These are phyloP conservation scores for Microcyclosporella mali DNA, from an alignment of 2,329 filamentous ascomycete species.

Conservation along the genomic window DNA sequence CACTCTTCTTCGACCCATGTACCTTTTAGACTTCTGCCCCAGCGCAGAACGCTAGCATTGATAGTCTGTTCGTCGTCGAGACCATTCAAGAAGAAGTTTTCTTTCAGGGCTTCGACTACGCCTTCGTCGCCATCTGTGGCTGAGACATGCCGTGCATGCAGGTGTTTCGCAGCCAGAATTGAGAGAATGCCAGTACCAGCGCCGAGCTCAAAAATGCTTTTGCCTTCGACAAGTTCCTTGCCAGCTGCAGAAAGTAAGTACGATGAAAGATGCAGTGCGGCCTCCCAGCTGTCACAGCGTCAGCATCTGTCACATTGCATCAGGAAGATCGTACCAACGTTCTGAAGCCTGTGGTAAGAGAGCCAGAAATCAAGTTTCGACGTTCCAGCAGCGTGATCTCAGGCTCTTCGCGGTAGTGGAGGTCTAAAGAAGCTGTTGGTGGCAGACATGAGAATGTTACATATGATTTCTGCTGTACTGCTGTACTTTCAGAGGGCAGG, in stretches of 20 bases:
- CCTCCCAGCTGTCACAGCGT: slow-evolving; percentile 55
- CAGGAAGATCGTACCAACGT: slow-evolving; percentile 37
- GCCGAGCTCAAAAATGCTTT: slow-evolving; percentile 64
- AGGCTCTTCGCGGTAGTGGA: slow-evolving; percentile 21
- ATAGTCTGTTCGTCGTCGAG: slow-evolving; percentile 48
- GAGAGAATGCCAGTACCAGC: slow-evolving; percentile 71
- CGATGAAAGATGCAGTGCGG: slow-evolving; percentile 64
- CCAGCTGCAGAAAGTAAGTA: slow-evolving; percentile 54
- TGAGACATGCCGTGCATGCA: slow-evolving; percentile 54
- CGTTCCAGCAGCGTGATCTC: slow-evolving; percentile 62
- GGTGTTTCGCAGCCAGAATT: slow-evolving; percentile 63
- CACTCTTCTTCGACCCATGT: slow-evolving; percentile 52
- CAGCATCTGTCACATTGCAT: no score
- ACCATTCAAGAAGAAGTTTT: slow-evolving; percentile 63
- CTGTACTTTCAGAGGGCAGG: slow-evolving; percentile 56
- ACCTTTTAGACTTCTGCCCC: slow-evolving; percentile 56
- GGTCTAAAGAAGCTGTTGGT: slow-evolving; percentile 8
- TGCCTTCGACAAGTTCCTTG: slow-evolving; percentile 44
- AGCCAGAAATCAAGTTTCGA: slow-evolving; percentile 60
- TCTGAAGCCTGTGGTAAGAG: slow-evolving; percentile 67
- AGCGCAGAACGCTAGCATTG: slow-evolving; percentile 52
- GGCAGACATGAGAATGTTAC: slow-evolving; percentile 59
- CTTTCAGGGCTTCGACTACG: slow-evolving; percentile 60
- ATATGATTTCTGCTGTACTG: slow-evolving; percentile 66
- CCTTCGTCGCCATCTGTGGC: slow-evolving; percentile 70